Evolutionary conservation across 176 grass and related monocot genomes (phyloP).

Genomic region (Dendrocalamus sinicus): DNA sequence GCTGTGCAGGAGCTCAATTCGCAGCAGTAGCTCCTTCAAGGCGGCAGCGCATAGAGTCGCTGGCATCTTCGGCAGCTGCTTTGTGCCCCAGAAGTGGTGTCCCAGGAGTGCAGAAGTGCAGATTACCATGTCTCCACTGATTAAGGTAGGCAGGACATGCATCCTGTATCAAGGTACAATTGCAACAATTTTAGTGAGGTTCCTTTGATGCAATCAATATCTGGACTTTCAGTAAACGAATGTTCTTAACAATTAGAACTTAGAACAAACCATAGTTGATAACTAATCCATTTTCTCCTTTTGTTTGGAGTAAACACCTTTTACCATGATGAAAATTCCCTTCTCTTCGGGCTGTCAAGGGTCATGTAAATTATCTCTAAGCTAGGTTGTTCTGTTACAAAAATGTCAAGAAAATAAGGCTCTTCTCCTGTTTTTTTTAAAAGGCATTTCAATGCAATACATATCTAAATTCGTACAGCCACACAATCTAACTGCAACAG

Average conservation of each 20-base stretch:
- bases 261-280: background rate
- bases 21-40: conserved; percentile 37
- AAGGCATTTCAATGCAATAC: background rate
- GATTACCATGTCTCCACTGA: conserved; percentile 39
- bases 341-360: background rate
- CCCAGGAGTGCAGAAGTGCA: conserved; percentile 15
- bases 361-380: background rate
- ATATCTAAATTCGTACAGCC: background rate
- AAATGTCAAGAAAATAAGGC: background rate
- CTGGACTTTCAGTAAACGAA: background rate
- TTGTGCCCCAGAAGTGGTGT: conserved; percentile 34
- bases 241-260: background rate
- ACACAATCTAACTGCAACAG: conserved; percentile 27
- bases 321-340: background rate
- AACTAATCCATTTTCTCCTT: background rate
- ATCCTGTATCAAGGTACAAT: background rate
- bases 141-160: conserved; percentile 23
- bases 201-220: background rate
- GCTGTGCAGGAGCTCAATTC: conserved; percentile 46
- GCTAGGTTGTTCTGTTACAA: background rate
- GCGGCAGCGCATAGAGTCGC: conserved; percentile 38
- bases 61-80: conserved; percentile 46
- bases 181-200: background rate
- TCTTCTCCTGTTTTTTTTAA: background rate
- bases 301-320: background rate